These are phyloP conservation scores for Buddleja alternifolia DNA, from an alignment of 257 asterid species.

Conservation along the genomic window DNA sequence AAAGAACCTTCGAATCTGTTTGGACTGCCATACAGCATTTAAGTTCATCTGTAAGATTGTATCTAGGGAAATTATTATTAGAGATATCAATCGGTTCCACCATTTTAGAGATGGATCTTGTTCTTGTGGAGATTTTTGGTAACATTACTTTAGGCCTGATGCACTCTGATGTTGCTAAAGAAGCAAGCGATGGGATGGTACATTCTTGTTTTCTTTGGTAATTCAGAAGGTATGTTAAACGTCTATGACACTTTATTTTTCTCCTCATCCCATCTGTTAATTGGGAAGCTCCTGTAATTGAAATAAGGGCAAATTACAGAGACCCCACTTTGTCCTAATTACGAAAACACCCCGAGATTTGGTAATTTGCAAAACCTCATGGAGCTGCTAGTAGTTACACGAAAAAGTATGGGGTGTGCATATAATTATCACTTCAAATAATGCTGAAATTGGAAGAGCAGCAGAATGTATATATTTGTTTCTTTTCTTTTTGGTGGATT, in stretches of 20 bases:
- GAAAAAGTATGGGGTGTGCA: too few relatives aligned
- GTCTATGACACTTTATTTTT: background rate
- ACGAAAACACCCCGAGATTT: too few relatives aligned
- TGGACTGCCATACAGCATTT: constrained; percentile 78
- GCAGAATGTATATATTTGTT: background rate
- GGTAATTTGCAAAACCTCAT: too few relatives aligned
- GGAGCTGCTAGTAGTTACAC: too few relatives aligned
- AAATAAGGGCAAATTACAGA: background rate
- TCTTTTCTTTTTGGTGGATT: constrained; percentile 1
- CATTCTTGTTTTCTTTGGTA: constrained; percentile 6
- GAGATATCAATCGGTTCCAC: constrained; percentile 80
- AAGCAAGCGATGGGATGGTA: constrained; percentile 8
- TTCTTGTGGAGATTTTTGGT: constrained; percentile 90
- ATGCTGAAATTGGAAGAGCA: background rate
- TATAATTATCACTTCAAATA: too few relatives aligned
- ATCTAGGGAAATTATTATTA: constrained; percentile 62
- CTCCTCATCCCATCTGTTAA: background rate
- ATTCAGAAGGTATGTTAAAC: background rate
- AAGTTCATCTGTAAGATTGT: constrained; percentile 73
- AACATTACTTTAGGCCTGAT: constrained; percentile 16
- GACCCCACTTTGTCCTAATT: too few relatives aligned
- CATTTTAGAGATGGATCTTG: constrained; percentile 77
- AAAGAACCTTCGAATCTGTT: constrained; percentile 78
- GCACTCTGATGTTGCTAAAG: background rate
- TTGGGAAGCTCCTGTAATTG: background rate